Percentiles rank a stretch among this genome's conserved stretches.
Conservation (phyloP, 495 filamentous ascomycete species). For the Hapsidospora chrysogenum region DNA sequence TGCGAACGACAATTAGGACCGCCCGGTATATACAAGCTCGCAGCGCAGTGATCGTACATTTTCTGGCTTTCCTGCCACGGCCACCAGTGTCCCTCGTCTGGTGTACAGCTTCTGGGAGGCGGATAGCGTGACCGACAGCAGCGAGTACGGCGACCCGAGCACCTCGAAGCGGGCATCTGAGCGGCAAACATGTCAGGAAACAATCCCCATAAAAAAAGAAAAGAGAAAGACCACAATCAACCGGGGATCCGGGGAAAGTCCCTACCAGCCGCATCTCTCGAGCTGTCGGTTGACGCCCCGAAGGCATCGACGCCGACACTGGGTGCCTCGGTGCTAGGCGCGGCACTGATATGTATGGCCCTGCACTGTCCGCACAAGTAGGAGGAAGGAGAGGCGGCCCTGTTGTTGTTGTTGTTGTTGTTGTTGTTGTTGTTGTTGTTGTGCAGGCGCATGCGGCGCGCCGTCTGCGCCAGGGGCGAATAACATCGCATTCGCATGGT, state of each 20-base stretch:
- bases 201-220: no score
- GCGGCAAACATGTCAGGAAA: no score
- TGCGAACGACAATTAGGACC: conserved; percentile 16
- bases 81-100: conserved; percentile 76
- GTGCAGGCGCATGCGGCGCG: conserved; percentile 6
- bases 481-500: conserved; percentile 16
- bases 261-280: conserved; percentile 22
- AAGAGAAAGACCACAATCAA: no score
- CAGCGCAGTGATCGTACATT: conserved; percentile 41
- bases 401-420: no score
- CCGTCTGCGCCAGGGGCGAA: conserved; percentile 9
- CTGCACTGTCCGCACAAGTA: conserved; percentile 31
- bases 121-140: conserved; percentile 82
- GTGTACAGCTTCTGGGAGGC: conserved; percentile 89
- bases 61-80: conserved; percentile 73
- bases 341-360: conserved; percentile 35
- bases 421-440: background rate
- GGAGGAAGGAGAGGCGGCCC: no score
- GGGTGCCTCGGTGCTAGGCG: conserved; percentile 32
- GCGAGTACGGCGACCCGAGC: conserved; percentile 71
- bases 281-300: conserved; percentile 14
- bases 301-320: conserved; percentile 25
- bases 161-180: conserved; percentile 93
- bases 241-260: no score
- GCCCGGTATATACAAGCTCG: no score